Conservation (phyloP, 2,329 filamentous ascomycete genomes). For the Colletotrichum nymphaeae region DNA sequence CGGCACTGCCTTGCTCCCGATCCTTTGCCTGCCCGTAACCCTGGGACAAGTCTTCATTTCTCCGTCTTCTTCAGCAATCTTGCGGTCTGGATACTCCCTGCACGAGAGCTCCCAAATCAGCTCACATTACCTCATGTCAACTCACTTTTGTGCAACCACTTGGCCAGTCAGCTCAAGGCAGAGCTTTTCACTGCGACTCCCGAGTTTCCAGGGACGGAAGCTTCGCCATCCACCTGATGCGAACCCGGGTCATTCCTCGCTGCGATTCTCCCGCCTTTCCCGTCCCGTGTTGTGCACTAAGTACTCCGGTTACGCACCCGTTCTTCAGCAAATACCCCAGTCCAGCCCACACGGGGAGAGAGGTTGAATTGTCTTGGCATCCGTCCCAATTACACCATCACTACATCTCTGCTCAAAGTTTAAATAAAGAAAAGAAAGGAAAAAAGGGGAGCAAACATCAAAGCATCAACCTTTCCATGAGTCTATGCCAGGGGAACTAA, state of each 20-base stretch:
- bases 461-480: too few relatives aligned
- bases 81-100: constrained; percentile 7
- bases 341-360: not conserved
- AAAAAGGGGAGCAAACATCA: too few relatives aligned
- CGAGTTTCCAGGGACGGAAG: constrained; percentile 9
- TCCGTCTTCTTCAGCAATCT: not conserved
- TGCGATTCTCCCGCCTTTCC: constrained; percentile 21
- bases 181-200: constrained; percentile 19
- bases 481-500: too few relatives aligned
- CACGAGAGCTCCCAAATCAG: not conserved
- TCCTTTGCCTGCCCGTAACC: not conserved
- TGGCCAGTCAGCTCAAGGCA: not conserved
- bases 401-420: not conserved
- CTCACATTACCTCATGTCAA: constrained; percentile 21
- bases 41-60: not conserved
- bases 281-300: constrained; percentile 16
- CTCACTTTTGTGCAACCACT: constrained; percentile 1
- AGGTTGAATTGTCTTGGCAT: constrained; percentile 2
- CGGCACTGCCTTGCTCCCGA: not conserved
- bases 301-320: constrained; percentile 4
- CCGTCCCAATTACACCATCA: constrained; percentile 1
- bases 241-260: constrained; percentile 8
- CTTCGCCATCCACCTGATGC: constrained; percentile 14
- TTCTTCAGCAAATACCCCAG: not conserved
- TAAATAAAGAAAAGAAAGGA: not conserved